Evolutionary conservation across 805 yeast genomes (phyloP).

Genomic region (Cyberlindnera maclurae): DNA sequence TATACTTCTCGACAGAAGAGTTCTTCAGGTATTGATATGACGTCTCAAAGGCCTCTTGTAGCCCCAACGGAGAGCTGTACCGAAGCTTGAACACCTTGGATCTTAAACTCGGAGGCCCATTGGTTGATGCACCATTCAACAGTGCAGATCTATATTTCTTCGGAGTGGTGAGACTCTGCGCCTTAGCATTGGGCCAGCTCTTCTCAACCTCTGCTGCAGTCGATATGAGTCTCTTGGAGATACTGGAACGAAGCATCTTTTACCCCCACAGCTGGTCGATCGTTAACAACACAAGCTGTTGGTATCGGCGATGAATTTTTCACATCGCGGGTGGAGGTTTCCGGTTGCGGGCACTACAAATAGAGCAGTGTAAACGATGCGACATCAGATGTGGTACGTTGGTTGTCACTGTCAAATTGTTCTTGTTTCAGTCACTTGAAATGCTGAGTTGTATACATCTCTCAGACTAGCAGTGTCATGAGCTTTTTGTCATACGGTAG

Average conservation of each 20-base stretch:
- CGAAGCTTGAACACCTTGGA: conserved; percentile 35
- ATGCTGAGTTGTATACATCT: background rate
- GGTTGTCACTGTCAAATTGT: too few relatives aligned
- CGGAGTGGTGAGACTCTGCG: conserved; percentile 19
- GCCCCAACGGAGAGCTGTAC: conserved; percentile 62
- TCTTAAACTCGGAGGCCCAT: conserved; percentile 49
- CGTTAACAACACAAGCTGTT: too few relatives aligned
- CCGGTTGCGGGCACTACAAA: too few relatives aligned
- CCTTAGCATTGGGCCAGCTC: conserved; percentile 7
- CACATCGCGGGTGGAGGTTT: too few relatives aligned
- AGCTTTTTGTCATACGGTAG: conserved; percentile 11
- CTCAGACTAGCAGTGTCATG: too few relatives aligned
- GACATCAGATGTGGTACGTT: too few relatives aligned
- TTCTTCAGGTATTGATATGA: conserved; percentile 55
- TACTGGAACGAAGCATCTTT: too few relatives aligned
- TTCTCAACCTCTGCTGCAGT: conserved; percentile 5
- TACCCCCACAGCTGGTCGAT: too few relatives aligned
- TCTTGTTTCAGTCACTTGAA: background rate
- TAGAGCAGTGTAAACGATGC: too few relatives aligned
- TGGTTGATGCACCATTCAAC: conserved; percentile 26
- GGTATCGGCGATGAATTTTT: too few relatives aligned
- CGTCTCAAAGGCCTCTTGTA: conserved; percentile 64
- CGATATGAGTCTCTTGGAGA: conserved; percentile 6
- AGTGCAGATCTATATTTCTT: conserved; percentile 23
- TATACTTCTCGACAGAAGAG: conserved; percentile 39